These are phyloP conservation scores for Phialophora tarda DNA, from an alignment of 2,329 filamentous ascomycete species.

Conservation along the genomic window DNA sequence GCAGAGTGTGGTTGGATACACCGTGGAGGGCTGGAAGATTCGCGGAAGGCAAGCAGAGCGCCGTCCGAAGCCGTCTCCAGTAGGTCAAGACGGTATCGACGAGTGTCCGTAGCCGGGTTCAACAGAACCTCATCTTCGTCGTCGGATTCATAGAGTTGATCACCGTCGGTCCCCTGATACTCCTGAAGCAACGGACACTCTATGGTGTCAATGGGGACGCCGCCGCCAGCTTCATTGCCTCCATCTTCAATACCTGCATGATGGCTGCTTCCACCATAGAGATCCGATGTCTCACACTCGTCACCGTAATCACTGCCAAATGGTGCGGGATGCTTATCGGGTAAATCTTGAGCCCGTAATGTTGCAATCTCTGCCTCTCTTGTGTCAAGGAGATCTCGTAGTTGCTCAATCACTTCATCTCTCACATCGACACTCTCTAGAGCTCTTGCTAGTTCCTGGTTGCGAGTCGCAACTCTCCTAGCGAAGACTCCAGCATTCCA, in stretches of 20 bases:
- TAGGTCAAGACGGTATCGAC: not conserved
- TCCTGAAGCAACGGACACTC: not conserved
- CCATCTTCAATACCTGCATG: not conserved
- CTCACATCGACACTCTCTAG: too few relatives aligned
- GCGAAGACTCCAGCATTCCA: conserved; percentile 5
- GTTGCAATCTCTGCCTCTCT: not conserved
- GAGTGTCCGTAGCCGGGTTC: not conserved
- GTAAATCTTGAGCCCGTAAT: not conserved
- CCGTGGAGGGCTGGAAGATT: not conserved
- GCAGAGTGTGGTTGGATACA: not conserved
- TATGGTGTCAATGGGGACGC: not conserved
- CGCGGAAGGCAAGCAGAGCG: not conserved
- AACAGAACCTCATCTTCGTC: not conserved
- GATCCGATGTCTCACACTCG: not conserved
- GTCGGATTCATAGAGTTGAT: not conserved
- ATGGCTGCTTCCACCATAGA: not conserved
- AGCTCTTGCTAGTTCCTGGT: not conserved
- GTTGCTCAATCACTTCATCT: not conserved
- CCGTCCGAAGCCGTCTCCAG: conserved; percentile 3
- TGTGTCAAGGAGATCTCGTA: not conserved
- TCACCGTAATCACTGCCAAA: not conserved
- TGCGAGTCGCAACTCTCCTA: not conserved
- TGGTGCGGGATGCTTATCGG: not conserved
- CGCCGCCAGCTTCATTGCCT: too few relatives aligned
- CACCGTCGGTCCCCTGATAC: not conserved